Conservation (phyloP, 805 yeast genomes). For the Saccharomyces eubayanus region DNA sequence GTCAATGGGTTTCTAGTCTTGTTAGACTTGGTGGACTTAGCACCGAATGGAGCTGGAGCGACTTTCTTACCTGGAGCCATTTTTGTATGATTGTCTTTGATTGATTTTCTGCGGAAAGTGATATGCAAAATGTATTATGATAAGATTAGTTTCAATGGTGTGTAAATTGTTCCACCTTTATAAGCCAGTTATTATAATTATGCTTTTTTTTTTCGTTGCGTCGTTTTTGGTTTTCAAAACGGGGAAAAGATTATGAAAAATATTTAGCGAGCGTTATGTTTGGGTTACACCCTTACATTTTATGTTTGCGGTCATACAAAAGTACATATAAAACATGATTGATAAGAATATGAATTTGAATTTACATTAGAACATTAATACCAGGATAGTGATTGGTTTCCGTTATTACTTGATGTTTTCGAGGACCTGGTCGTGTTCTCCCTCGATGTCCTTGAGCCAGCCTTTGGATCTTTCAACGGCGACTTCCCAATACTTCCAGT, state of each 20-base stretch:
- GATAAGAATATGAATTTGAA: neutral
- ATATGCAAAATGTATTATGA: neutral
- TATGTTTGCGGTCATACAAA: neutral
- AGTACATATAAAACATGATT: neutral
- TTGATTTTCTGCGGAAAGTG: no score
- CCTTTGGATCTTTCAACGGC: slow-evolving; percentile 76
- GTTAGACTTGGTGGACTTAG: slow-evolving; percentile 50
- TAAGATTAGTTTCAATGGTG: neutral
- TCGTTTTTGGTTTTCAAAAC: neutral
- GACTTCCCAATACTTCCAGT: slow-evolving; percentile 73
- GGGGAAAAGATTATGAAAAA: neutral
- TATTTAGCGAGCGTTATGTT: neutral
- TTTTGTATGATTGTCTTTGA: slow-evolving; percentile 4
- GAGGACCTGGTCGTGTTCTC: slow-evolving; percentile 1
- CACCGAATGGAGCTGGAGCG: slow-evolving; percentile 97
- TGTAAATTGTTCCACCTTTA: neutral
- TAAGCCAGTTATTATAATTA: neutral
- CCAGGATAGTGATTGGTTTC: neutral
- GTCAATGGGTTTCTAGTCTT: slow-evolving; percentile 74
- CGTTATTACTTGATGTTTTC: neutral
- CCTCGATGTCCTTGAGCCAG: slow-evolving; percentile 47
- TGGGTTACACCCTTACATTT: neutral
- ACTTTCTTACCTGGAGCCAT: slow-evolving; percentile 68
- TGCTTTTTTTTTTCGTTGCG: neutral
- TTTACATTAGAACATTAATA: neutral